These are phyloP conservation scores for Ogataea angusta DNA, from an alignment of 805 yeast species.

Conservation along the genomic window DNA sequence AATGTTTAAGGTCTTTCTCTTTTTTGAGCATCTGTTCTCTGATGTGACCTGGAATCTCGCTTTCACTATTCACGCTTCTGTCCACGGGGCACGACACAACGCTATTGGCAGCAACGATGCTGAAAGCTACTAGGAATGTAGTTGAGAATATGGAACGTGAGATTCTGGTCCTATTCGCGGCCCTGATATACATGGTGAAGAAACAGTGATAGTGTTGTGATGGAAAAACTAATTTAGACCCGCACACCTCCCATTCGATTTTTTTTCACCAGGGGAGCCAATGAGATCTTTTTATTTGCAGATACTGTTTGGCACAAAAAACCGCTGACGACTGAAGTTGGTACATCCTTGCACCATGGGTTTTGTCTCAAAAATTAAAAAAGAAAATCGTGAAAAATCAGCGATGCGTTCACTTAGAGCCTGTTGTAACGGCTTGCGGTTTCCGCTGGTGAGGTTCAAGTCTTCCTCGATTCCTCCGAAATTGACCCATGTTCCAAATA, in stretches of 20 bases:
- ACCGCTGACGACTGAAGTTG: background rate
- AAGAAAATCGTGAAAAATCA: slow-evolving; percentile 2
- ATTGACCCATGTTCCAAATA: slow-evolving; percentile 35
- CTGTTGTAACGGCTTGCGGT: background rate
- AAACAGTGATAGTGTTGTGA: background rate
- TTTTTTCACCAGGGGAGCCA: slow-evolving; percentile 2
- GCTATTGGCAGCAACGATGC: slow-evolving; percentile 36
- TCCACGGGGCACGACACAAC: slow-evolving; percentile 45
- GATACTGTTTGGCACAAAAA: background rate
- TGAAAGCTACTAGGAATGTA: slow-evolving; percentile 70
- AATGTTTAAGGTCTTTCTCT: background rate
- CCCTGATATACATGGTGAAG: slow-evolving; percentile 50
- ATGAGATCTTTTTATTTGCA: slow-evolving; percentile 2
- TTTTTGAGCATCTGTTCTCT: slow-evolving; percentile 17
- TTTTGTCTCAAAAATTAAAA: background rate
- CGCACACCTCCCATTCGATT: slow-evolving; percentile 3
- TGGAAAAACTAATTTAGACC: slow-evolving; percentile 4
- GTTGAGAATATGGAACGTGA: slow-evolving; percentile 68
- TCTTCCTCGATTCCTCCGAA: slow-evolving; percentile 20
- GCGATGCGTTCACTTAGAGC: slow-evolving; percentile 1
- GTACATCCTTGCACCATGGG: slow-evolving; percentile 11
- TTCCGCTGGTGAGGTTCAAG: slow-evolving; percentile 7
- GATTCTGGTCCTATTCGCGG: slow-evolving; percentile 51
- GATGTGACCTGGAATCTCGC: slow-evolving; percentile 21
- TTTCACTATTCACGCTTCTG: slow-evolving; percentile 35